These are phyloP conservation scores for Spergularia marina DNA, from an alignment of 148 eudicot genomes.

Conservation along the genomic window DNA sequence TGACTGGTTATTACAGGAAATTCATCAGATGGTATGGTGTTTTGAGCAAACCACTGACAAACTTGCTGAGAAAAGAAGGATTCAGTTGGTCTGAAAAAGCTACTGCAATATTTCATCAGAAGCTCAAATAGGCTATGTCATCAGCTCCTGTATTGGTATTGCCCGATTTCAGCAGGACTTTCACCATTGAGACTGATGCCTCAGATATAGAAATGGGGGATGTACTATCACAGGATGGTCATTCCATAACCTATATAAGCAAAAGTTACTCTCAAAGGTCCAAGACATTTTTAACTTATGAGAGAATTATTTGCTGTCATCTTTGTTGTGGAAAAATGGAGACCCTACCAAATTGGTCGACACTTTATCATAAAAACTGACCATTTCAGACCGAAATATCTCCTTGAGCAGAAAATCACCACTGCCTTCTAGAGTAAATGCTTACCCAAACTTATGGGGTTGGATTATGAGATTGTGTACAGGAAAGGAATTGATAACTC, in stretches of 20 bases:
- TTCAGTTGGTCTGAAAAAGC: not conserved
- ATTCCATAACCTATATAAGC: not conserved
- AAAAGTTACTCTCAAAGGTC: not conserved
- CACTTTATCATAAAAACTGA: slow-evolving; percentile 4
- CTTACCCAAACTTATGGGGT: not conserved
- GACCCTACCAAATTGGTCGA: not conserved
- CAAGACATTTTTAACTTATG: not conserved
- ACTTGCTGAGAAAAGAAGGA: not conserved
- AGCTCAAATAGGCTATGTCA: not conserved
- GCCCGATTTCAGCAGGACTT: not conserved
- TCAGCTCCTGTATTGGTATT: not conserved
- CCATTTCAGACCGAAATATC: slow-evolving; percentile 13
- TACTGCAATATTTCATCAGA: not conserved
- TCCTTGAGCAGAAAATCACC: slow-evolving; percentile 1
- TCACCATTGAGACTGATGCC: not conserved
- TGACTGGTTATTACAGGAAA: not conserved
- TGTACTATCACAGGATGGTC: not conserved
- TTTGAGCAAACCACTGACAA: not conserved
- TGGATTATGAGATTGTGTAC: not conserved
- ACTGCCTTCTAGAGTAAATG: not conserved
- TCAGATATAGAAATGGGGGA: not conserved
- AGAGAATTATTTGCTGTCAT: not conserved
- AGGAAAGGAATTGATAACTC: not conserved
- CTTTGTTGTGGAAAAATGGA: slow-evolving; percentile 5
- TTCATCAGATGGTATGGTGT: not conserved